A percentile compares a stretch with the other conserved stretches of the same genome.
These are phyloP conservation scores for Phyllosticta ampelicida DNA, from an alignment of 2,329 filamentous ascomycete genomes.

Conservation along the genomic window DNA sequence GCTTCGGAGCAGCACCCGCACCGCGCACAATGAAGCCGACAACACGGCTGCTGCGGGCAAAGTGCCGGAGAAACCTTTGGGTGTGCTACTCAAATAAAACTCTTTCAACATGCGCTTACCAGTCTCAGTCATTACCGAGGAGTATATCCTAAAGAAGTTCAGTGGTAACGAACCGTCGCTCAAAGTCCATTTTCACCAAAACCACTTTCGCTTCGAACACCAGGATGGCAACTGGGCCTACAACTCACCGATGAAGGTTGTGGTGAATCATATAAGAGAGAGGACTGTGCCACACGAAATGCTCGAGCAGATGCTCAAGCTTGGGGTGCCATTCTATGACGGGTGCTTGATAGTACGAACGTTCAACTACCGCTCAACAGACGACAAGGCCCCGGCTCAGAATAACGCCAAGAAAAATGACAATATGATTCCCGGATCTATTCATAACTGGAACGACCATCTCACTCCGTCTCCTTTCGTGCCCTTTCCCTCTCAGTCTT, in stretches of 20 bases:
- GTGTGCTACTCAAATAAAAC: slow-evolving; percentile 12
- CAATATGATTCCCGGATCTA: slow-evolving; percentile 62
- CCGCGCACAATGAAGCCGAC: slow-evolving; percentile 19
- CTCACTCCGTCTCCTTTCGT: slow-evolving; percentile 81
- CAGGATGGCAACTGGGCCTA: slow-evolving; percentile 90
- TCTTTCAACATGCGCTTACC: background rate
- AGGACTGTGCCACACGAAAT: slow-evolving; percentile 84
- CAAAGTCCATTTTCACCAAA: slow-evolving; percentile 73
- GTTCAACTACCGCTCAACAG: slow-evolving; percentile 70
- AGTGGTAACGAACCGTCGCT: slow-evolving; percentile 65
- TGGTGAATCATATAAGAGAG: slow-evolving; percentile 64
- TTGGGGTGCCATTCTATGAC: slow-evolving; percentile 77
- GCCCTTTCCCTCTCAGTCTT: slow-evolving; percentile 47
- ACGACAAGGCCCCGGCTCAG: slow-evolving; percentile 43
- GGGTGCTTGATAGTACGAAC: slow-evolving; percentile 90
- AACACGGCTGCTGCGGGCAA: slow-evolving; percentile 19
- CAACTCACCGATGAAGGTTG: slow-evolving; percentile 77
- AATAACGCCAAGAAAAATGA: slow-evolving; percentile 41
- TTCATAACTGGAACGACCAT: slow-evolving; percentile 86
- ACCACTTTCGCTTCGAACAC: slow-evolving; percentile 74
- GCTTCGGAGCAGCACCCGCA: slow-evolving; percentile 8
- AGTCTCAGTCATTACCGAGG: slow-evolving; percentile 54
- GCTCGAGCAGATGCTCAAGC: slow-evolving; percentile 61
- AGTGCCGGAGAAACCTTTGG: slow-evolving; percentile 22
- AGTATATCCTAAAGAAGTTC: slow-evolving; percentile 77